Evolutionary conservation across 176 grass and related monocot genomes (phyloP).

Genomic region (Calamus simplicifolius): DNA sequence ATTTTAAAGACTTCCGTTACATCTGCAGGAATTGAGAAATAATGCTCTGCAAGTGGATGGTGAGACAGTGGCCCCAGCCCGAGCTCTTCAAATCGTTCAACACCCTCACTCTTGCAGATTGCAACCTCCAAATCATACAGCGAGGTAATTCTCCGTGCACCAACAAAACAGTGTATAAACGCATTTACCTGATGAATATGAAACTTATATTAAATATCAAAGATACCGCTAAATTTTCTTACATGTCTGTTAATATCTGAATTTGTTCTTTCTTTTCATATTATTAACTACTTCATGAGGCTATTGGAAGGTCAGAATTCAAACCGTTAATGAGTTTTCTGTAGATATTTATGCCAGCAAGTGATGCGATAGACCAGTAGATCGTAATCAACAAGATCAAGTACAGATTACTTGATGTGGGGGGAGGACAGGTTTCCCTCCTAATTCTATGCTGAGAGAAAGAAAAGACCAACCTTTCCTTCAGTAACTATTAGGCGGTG

Average conservation of each 20-base stretch:
- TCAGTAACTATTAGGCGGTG: constrained; percentile 54
- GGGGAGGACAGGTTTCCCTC: too few species aligned
- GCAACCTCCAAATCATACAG: constrained; percentile 73
- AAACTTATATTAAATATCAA: constrained; percentile 10
- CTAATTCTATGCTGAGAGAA: background rate
- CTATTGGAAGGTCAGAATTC: too few species aligned
- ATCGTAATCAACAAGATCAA: too few species aligned
- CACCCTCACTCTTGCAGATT: constrained; percentile 79
- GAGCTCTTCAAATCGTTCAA: constrained; percentile 73
- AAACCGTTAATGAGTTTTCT: too few species aligned
- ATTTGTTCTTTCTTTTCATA: too few species aligned
- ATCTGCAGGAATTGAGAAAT: constrained; percentile 54
- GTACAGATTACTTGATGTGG: too few species aligned
- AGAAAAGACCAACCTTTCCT: constrained; percentile 50
- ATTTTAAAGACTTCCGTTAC: constrained; percentile 46
- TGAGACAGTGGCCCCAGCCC: constrained; percentile 63
- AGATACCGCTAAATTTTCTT: too few species aligned
- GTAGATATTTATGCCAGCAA: too few species aligned
- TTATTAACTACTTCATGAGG: too few species aligned
- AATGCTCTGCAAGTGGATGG: constrained; percentile 58
- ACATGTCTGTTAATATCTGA: too few species aligned
- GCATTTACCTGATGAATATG: constrained; percentile 57
- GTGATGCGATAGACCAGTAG: too few species aligned
- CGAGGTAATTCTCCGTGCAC: constrained; percentile 56
- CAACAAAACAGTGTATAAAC: constrained; percentile 86